Percentiles rank a stretch among this genome's conserved stretches.
These are phyloP conservation scores for Lonicera japonica DNA, from an alignment of 129 eudicot genomes.

Conservation along the genomic window DNA sequence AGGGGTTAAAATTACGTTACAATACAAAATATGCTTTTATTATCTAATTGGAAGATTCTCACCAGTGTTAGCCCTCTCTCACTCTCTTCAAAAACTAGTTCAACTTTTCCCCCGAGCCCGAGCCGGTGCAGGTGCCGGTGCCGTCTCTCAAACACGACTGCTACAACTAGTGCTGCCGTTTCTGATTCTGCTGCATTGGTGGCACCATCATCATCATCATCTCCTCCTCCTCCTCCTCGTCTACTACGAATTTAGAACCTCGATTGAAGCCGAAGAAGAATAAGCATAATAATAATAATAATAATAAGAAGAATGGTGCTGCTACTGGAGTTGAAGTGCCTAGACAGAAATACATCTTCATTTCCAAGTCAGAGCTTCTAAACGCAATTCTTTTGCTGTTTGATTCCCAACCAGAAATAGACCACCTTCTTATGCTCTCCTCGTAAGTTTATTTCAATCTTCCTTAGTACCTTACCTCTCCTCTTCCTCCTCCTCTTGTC, in stretches of 20 bases:
- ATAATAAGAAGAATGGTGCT: too few species aligned
- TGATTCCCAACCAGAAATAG: conserved; percentile 26
- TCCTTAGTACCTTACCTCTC: background rate
- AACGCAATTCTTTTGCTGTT: conserved; percentile 44
- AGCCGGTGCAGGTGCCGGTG: background rate
- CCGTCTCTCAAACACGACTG: background rate
- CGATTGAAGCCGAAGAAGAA: background rate
- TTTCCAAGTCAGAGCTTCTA: conserved; percentile 54
- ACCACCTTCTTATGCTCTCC: conserved; percentile 43
- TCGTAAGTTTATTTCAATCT: conserved; percentile 27
- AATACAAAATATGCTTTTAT: too few species aligned
- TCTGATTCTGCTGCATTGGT: background rate
- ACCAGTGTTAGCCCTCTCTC: background rate
- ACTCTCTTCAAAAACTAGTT: background rate
- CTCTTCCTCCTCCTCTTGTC: too few species aligned
- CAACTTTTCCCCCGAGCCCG: background rate
- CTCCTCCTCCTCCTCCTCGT: too few species aligned
- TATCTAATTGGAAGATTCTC: background rate
- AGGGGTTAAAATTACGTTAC: too few species aligned
- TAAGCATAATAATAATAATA: background rate
- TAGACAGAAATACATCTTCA: conserved; percentile 42
- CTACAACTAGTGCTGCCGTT: background rate
- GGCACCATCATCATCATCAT: too few species aligned
- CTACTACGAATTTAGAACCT: background rate
- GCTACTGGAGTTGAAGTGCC: conserved; percentile 61